Conservation (phyloP, 208 protist genomes). For the Trichomonas vaginalis region DNA sequence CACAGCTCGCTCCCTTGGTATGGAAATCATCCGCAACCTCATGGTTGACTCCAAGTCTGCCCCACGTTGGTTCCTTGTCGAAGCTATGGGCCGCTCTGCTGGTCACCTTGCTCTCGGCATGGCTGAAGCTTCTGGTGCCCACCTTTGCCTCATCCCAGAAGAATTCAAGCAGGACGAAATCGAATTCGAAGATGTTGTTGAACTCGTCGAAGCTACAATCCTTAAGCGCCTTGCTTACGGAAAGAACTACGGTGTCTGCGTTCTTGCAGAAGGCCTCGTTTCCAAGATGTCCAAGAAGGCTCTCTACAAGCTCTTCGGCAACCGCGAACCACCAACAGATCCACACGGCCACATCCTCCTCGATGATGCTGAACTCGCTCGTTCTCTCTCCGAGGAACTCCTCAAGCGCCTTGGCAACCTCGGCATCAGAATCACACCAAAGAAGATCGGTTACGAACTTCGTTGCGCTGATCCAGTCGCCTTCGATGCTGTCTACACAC, state of each 20-base stretch:
- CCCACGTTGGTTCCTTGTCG: background rate
- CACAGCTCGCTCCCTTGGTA: background rate
- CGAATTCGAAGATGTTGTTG: slow-evolving; percentile 22
- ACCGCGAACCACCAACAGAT: background rate
- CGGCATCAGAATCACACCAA: slow-evolving; percentile 6
- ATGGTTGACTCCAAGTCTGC: background rate
- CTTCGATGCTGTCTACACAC: slow-evolving; percentile 24
- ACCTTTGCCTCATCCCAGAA: slow-evolving; percentile 28
- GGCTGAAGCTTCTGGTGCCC: slow-evolving; percentile 23
- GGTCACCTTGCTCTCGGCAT: slow-evolving; percentile 28
- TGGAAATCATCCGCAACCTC: background rate
- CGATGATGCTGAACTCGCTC: slow-evolving; percentile 23
- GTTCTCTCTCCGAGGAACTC: slow-evolving; percentile 21
- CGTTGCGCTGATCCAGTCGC: slow-evolving; percentile 27
- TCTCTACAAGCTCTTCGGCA: slow-evolving; percentile 15
- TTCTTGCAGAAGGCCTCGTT: slow-evolving; percentile 28
- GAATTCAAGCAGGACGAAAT: slow-evolving; percentile 14
- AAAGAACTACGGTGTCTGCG: slow-evolving; percentile 24
- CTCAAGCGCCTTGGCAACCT: background rate
- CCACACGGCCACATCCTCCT: slow-evolving; percentile 24
- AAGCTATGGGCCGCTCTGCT: background rate
- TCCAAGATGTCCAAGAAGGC: slow-evolving; percentile 18
- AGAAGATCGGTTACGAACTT: slow-evolving; percentile 29
- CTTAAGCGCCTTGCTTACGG: slow-evolving; percentile 21
- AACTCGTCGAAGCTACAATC: slow-evolving; percentile 19